Base-by-base conservation (phyloP, 2,329 filamentous ascomycete genomes). In the Colletotrichum noveboracense region DNA sequence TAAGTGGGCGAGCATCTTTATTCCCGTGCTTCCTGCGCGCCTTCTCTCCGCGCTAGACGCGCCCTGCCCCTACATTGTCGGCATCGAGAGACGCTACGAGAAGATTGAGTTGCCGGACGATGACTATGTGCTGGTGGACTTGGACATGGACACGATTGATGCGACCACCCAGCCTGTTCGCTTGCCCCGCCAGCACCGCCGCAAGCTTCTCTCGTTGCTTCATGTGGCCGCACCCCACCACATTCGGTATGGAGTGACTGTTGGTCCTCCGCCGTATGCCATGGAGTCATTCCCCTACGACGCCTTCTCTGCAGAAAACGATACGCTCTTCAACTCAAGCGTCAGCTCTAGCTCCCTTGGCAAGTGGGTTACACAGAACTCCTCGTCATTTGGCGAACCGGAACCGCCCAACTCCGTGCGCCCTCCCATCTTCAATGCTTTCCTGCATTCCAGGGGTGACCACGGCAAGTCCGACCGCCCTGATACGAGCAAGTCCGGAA, bases 51-150 rank as follows among this genome's bases (percentile, higher is more conserved):
- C 96, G 4, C 90, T 99, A 21, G 97, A 98, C 80, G 96, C 96
- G 1, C 96, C 96, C 4, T 98, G 97, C 80, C 97, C 97, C 1
- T 99, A 98, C 81, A 98, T 99, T 78, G 95, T 98, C 58, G 97
- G 97, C 65, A 95, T 99, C 74, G 97, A 99, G 86, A 92, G 96
- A 78, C 92, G 96, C 73, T 98, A 98, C 82, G 95, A 97, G 80
- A 92, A 92, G 73, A 91, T 96, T 62, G 93, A 96, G 79, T 90
- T 98, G 56, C 97, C 97, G 0, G 95, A 98, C 8, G 97, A 98
- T 80, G 97, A 98, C 82, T 98, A 96, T 83, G 96, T 98, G 21
- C 88, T 98, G 18, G 96, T 98, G 43, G 97, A 99, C 84, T 88
- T 99, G 67, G 97, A 99, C 84, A 93, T 94, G 83, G 95, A 99